Evolutionary conservation across 306 rosid genomes (phyloP).

Genomic region (Malus domestica): ASM211411v1 NC_041797.1:1778001-1778500

Average conservation of each 20-base stretch:
- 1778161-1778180: slow-evolving; percentile 51
- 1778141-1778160: slow-evolving; percentile 73
- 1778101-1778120: slow-evolving; percentile 66
- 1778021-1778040: slow-evolving; percentile 40
- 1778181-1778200: slow-evolving; percentile 63
- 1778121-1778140: slow-evolving; percentile 36
- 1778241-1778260: background rate
- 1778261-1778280: slow-evolving; percentile 3
- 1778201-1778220: background rate
- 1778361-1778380: background rate
- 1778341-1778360: background rate
- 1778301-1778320: slow-evolving; percentile 39
- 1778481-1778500: background rate
- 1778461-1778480: slow-evolving; percentile 5
- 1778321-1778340: slow-evolving; percentile 3
- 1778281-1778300: slow-evolving; percentile 12
- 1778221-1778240: background rate
- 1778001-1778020: slow-evolving; percentile 87
- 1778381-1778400: slow-evolving; percentile 6
- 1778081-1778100: slow-evolving; percentile 56
- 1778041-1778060: slow-evolving; percentile 45
- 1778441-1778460: background rate
- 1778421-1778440: background rate
- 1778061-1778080: slow-evolving; percentile 50
- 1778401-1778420: background rate